phyloP scores from a whole-genome alignment of 345 rosid species.

The Arabidopsis thaliana region DNA sequence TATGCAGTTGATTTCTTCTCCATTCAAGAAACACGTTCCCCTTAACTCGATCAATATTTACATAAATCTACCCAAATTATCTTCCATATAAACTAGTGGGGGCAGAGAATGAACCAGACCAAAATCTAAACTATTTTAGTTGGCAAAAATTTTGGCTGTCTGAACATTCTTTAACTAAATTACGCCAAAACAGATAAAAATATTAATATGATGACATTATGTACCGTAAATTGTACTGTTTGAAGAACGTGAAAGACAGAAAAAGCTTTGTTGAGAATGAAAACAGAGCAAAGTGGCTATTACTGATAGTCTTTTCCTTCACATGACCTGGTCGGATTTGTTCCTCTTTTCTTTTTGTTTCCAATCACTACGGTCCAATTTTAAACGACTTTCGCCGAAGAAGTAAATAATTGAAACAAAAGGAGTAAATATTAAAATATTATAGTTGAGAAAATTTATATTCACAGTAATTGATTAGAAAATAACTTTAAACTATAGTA shows the following conservation, averaged over 20 bases:
- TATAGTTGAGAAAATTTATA: background rate
- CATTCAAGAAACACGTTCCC: background rate
- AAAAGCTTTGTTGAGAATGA: slow-evolving; percentile 29
- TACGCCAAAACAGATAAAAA: background rate
- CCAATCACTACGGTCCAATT: slow-evolving; percentile 32
- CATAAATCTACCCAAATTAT: background rate
- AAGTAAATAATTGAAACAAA: background rate
- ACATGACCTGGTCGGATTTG: slow-evolving; percentile 44
- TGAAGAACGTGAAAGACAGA: slow-evolving; percentile 31
- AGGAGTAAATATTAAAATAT: background rate
- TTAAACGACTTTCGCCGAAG: slow-evolving; percentile 7
- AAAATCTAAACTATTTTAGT: slow-evolving; percentile 7
- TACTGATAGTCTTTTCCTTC: slow-evolving; percentile 33
- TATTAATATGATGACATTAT: background rate
- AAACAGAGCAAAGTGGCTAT: slow-evolving; percentile 31
- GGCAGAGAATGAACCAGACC: background rate
- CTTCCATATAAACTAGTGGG: background rate
- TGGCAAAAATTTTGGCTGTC: slow-evolving; percentile 1
- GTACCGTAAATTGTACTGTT: slow-evolving; percentile 35
- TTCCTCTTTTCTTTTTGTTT: background rate
- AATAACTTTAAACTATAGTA: background rate
- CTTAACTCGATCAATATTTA: background rate
- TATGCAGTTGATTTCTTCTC: background rate
- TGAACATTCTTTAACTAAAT: slow-evolving; percentile 21
- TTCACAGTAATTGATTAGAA: background rate